Evolutionary conservation across 306 rosid species (phyloP), one percentile per base, ranked within the genome.

Genomic region (Dryas octopetala): DNA sequence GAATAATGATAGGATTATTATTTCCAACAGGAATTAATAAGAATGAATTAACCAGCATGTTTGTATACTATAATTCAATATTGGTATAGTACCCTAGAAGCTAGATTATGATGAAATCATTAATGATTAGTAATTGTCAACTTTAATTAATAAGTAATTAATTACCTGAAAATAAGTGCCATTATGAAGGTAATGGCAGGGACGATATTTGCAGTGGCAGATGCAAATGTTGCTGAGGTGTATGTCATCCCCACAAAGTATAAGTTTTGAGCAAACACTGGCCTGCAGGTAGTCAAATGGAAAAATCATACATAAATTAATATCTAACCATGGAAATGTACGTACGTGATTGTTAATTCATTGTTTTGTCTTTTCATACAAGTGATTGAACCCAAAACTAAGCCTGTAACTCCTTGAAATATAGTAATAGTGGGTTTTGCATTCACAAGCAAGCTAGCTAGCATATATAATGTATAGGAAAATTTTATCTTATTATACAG

Each of bases 181-280:
- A 95, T 85, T 11, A 95, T 83, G 73, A 95, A 91, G 23, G 98
- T 91, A 90, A 94, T 87, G 47, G 98, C 96, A 5, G 98, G 97
- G 53, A 94, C 95, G 82, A 94, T 81, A 81, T 94, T 94, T 80
- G 96, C 91, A 77, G 92, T 71, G 16, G 98, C 98, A 61, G 97
- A 95, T 4, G 98, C 82, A 77, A 87, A 95, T 3, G 98, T 91
- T 17, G 98, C 97, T 1, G 97, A 89, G 6, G 98, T 95, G 52
- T 87, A 87, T 50, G 93, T 95, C 78, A 95, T 66, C 14, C 98
- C 98, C 40, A 87, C 89, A 28, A 90, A 95, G 83, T 91, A 95
- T 47, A 90, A 88, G 58, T 95, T 95, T 47, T 95, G 98, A 82
- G 93, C 98, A 61, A 94, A 83, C 85, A 94, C 91, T 63, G 98